Percentiles rank a stretch among this genome's conserved stretches.
These are phyloP conservation scores for Parathielavia appendiculata DNA, from an alignment of 495 filamentous ascomycete genomes.

Conservation along the genomic window DNA sequence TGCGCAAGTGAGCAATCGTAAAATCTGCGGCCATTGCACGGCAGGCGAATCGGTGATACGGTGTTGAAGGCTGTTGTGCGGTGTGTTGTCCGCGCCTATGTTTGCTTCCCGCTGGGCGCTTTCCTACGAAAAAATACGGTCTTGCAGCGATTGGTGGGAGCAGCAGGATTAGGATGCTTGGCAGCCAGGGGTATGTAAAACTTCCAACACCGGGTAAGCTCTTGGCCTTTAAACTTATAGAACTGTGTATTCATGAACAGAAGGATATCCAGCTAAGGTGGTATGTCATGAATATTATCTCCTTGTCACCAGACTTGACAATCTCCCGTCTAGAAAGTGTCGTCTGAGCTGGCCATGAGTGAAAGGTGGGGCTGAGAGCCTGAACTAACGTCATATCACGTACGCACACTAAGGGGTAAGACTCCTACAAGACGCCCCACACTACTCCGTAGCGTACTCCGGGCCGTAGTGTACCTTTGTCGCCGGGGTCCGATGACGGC, in stretches of 20 bases:
- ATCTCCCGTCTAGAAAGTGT: too few relatives aligned
- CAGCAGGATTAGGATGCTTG: constrained; percentile 1
- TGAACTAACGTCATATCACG: too few relatives aligned
- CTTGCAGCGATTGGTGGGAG: constrained; percentile 4
- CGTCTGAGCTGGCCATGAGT: too few relatives aligned
- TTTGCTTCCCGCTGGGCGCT: neutral
- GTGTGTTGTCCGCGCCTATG: neutral
- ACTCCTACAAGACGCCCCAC: too few relatives aligned
- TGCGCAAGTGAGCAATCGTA: constrained; percentile 2
- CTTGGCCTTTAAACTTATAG: too few relatives aligned
- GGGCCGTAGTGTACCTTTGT: constrained; percentile 1
- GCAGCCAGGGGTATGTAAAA: neutral
- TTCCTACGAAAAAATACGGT: constrained; percentile 2
- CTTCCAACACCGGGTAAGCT: neutral
- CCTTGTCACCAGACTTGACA: too few relatives aligned
- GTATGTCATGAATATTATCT: too few relatives aligned
- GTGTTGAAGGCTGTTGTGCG: neutral
- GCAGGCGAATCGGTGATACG: constrained; percentile 5
- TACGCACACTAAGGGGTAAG: too few relatives aligned
- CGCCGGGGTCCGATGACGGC: constrained; percentile 25
- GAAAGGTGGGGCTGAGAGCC: too few relatives aligned
- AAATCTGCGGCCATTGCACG: constrained; percentile 16
- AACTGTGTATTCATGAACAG: too few relatives aligned
- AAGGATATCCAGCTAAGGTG: too few relatives aligned
- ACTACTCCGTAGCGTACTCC: too few relatives aligned